Evolutionary conservation across 2,329 filamentous ascomycete genomes (phyloP).

Genomic region (Aspergillus spinulosporus): DNA sequence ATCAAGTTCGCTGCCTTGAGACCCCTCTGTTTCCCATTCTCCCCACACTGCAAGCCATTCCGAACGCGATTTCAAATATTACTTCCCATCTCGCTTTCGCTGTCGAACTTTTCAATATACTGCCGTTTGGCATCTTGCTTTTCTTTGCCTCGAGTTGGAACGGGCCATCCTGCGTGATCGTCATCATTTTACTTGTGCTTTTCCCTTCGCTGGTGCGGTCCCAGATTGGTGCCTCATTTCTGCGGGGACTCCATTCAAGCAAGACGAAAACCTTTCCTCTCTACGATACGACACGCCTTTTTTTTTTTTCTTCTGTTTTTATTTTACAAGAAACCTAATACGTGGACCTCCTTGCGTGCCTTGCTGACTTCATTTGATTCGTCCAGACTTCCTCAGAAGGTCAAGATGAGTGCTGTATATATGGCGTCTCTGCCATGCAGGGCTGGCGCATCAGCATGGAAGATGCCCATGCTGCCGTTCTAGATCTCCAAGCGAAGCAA

Average conservation of each 20-base stretch:
- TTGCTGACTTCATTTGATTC: slow-evolving; percentile 16
- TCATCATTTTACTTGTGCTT: slow-evolving; percentile 13
- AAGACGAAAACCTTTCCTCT: slow-evolving; percentile 2
- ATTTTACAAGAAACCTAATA: neutral
- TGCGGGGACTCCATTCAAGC: slow-evolving; percentile 12
- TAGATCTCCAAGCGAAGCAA: slow-evolving; percentile 73
- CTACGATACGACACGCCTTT: neutral
- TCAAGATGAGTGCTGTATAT: slow-evolving; percentile 89
- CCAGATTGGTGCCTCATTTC: slow-evolving; percentile 11
- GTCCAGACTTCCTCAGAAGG: slow-evolving; percentile 79
- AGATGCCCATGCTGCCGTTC: slow-evolving; percentile 85
- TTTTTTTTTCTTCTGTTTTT: slow-evolving; percentile 5
- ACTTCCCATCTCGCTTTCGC: slow-evolving; percentile 11
- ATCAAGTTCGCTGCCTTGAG: slow-evolving; percentile 16
- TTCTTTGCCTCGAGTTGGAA: neutral
- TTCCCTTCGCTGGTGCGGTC: slow-evolving; percentile 11
- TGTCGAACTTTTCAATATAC: neutral
- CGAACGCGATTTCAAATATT: slow-evolving; percentile 23
- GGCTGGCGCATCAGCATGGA: slow-evolving; percentile 99
- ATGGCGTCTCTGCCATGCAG: slow-evolving; percentile 97
- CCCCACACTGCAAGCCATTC: slow-evolving; percentile 29
- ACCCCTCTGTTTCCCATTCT: slow-evolving; percentile 25
- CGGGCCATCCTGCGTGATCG: slow-evolving; percentile 8
- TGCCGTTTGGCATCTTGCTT: slow-evolving; percentile 3
- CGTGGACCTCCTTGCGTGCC: neutral